phyloP scores from a whole-genome alignment of 2,329 filamentous ascomycete species.

The Apiospora rasikravindrae region DNA sequence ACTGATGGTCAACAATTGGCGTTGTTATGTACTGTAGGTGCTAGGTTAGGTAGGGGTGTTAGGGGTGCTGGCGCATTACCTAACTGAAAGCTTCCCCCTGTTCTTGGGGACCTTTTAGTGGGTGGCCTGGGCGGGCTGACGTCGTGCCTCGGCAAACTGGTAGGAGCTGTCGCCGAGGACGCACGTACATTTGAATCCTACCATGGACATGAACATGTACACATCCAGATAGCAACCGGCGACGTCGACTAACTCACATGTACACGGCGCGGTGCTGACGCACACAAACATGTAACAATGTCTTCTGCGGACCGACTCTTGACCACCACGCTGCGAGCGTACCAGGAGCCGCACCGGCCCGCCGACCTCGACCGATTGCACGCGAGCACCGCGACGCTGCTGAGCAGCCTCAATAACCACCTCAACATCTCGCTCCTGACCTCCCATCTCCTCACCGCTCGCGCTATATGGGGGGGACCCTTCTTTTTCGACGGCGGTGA shows the following conservation, averaged over 20 bases:
- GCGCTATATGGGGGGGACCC: slow-evolving; percentile 66
- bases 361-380: slow-evolving; percentile 61
- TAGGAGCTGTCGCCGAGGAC: background rate
- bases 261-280: background rate
- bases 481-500: slow-evolving; percentile 49
- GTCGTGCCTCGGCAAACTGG: slow-evolving; percentile 35
- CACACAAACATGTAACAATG: slow-evolving; percentile 50
- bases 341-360: slow-evolving; percentile 58
- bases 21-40: background rate
- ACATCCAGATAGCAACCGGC: background rate
- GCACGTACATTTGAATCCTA: background rate
- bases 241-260: background rate
- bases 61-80: slow-evolving; percentile 21
- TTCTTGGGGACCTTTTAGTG: background rate
- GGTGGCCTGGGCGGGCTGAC: slow-evolving; percentile 23
- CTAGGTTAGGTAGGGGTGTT: slow-evolving; percentile 19
- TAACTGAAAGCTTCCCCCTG: slow-evolving; percentile 17
- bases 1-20: background rate
- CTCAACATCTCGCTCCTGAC: slow-evolving; percentile 76
- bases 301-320: slow-evolving; percentile 70
- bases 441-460: slow-evolving; percentile 72
- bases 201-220: background rate
- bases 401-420: slow-evolving; percentile 74
- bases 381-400: slow-evolving; percentile 69
- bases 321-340: slow-evolving; percentile 67